phyloP scores from a whole-genome alignment of 2,329 filamentous ascomycete genomes.

The Phialophora chinensis region DNA sequence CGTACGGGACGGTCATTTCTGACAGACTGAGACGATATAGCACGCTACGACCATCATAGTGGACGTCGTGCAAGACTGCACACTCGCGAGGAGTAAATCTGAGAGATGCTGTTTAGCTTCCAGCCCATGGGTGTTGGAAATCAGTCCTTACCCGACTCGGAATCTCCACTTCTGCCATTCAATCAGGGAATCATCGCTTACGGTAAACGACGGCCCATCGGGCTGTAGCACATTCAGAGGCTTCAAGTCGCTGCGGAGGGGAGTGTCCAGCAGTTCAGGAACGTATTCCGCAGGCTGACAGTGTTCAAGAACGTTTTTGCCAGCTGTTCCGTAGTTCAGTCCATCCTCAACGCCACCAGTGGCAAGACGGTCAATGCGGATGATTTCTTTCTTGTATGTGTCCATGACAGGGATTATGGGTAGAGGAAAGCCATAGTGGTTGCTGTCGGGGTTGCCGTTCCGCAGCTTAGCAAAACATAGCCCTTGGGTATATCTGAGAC shows the following conservation, averaged over 20 bases:
- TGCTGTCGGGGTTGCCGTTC: conserved; percentile 60
- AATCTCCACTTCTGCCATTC: conserved; percentile 74
- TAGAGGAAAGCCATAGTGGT: conserved; percentile 67
- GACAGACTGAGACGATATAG: conserved; percentile 70
- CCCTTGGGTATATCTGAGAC: conserved; percentile 58
- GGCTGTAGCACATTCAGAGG: conserved; percentile 75
- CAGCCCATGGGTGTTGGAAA: neutral
- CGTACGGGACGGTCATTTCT: conserved; percentile 74
- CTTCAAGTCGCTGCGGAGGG: conserved; percentile 63
- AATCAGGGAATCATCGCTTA: conserved; percentile 57
- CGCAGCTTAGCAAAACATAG: conserved; percentile 58
- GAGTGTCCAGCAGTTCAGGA: conserved; percentile 55
- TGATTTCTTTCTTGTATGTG: conserved; percentile 58
- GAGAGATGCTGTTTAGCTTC: conserved; percentile 36
- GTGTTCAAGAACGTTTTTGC: conserved; percentile 58
- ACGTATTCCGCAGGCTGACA: conserved; percentile 60
- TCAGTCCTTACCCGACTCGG: conserved; percentile 59
- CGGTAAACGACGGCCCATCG: conserved; percentile 69
- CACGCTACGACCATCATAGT: conserved; percentile 69
- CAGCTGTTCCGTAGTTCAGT: conserved; percentile 48
- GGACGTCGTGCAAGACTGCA: conserved; percentile 72
- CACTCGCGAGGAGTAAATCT: conserved; percentile 72
- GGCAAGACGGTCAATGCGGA: conserved; percentile 64
- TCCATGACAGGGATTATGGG: conserved; percentile 66
- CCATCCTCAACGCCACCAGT: conserved; percentile 58